Base-by-base conservation (phyloP, 1,284 basidiomycete species). In the Vanrija humicola region DNA sequence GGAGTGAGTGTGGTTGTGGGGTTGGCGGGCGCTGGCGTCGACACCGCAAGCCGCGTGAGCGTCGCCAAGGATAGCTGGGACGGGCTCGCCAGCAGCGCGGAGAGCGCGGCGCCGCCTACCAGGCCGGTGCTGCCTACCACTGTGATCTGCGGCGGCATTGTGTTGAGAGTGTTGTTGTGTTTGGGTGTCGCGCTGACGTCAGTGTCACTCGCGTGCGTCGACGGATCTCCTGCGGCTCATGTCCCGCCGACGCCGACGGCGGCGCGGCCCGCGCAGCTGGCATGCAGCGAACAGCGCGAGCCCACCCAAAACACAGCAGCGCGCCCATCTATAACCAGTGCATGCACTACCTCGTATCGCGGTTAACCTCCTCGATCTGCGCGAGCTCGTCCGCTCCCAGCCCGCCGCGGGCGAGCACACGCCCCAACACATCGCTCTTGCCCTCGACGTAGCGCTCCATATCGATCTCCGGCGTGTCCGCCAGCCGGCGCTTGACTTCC, bases 51-150 rank as follows among this genome's bases (percentile, higher is more conserved):
- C n/a, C 75, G 70, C 28, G 73, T 67, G 23, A 77, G 54, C n/a
- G 71, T 63, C 12, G 67, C 72, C 38, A 77, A 48, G 46, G 65
- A 50, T 57, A 74, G 67, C 0, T 67, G 50, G 16, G 55, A 34
- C 8, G 68, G 47, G 9, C 67, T 66, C 16, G 61, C 18, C 40
- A 77, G 63, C 38, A 75, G 60, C 9, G 56, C 45, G 2, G 25
- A 15, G 43, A 75, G 63, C 0, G 72, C 60, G 10, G 56, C 61
- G 5, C 61, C 59, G 18, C 75, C 75, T 1, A 73, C 75, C 9
- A 77, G 68, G 42, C 75, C 75, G 2, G 75, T 77, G 6, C 68
- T 66, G 40, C 75, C 75, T 26, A 68, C 67, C n/a, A 75, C 62
- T 15, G 71, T 72, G 49, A 77, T 34, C 12, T 34, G 14, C 10